Evolutionary conservation across 2,329 filamentous ascomycete genomes (phyloP), one percentile per base, ranked within the genome.

Genomic region (Amauroascus verrucosus): DNA sequence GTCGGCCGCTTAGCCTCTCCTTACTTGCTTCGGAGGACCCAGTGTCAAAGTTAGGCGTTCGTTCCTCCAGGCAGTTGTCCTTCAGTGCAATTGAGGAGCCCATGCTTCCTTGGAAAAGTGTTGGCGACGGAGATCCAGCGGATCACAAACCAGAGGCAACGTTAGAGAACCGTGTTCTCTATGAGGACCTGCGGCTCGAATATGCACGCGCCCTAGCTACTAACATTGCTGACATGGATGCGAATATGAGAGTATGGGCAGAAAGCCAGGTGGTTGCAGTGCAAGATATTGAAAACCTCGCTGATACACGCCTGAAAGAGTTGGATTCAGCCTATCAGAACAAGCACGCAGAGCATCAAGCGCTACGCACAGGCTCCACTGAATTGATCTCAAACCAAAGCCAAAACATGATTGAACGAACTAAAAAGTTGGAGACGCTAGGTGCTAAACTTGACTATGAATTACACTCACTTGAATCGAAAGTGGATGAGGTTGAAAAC

Each of bases 391-490:
- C 77, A 0, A 80, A 84, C 46, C 86, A 94, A 68, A 80, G 83
- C 38, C 76, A 77, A 20, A 76, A 79, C 50, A 73, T 95, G 35
- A 80, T 78, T 3, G 87, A 93, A 64, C 78, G 78, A 14, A 75
- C 89, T 56, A 85, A 85, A 66, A 86, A 93, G 58, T 76, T 96
- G 13, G 89, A 95, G 65, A 79, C 85, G 20, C 74, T 94, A 37
- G 82, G 85, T 2, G 88, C 88, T 18, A 90, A 90, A 68, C 75
- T 97, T 53, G 90, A 97, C 63, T 97, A 97, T 68, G 91, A 96
- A 72, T 84, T 96, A 57, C 81, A 85, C 56, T 82, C 83, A 14
- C 73, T 97, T n/a, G 77, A 82, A 47, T 82, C 83, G 46, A 88
- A 88, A 62, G 84, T 95, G 8, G 79, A 86, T 61, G 91, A 97